These are phyloP conservation scores for Rosa lucieae DNA, from an alignment of 306 rosid species.

Conservation along the genomic window DNA sequence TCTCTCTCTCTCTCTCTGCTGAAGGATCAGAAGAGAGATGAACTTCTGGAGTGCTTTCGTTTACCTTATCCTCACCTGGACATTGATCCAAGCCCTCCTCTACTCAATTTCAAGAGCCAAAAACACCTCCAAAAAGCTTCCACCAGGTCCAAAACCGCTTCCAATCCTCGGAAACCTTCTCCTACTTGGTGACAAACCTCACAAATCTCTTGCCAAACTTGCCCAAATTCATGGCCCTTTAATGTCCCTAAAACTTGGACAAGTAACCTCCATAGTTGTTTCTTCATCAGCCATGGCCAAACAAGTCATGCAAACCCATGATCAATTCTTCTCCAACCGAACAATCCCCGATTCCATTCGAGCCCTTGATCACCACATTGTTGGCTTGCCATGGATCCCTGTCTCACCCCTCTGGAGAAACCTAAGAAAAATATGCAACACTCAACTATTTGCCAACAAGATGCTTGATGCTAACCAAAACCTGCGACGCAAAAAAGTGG, in stretches of 20 bases:
- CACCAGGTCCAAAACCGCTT: slow-evolving; percentile 52
- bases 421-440: slow-evolving; percentile 35
- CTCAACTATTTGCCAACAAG: slow-evolving; percentile 25
- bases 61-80: slow-evolving; percentile 17
- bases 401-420: slow-evolving; percentile 36
- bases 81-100: slow-evolving; percentile 17
- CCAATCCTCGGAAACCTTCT: slow-evolving; percentile 62
- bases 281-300: slow-evolving; percentile 41
- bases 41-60: slow-evolving; percentile 1
- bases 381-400: slow-evolving; percentile 42
- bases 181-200: slow-evolving; percentile 43
- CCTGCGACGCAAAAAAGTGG: slow-evolving; percentile 25
- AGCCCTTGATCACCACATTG: slow-evolving; percentile 23
- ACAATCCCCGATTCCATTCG: slow-evolving; percentile 30
- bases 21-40: not conserved
- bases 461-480: slow-evolving; percentile 35
- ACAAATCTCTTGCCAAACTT: slow-evolving; percentile 34
- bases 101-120: slow-evolving; percentile 1
- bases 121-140: slow-evolving; percentile 39
- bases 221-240: slow-evolving; percentile 43
- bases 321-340: slow-evolving; percentile 31
- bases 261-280: slow-evolving; percentile 29
- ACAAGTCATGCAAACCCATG: slow-evolving; percentile 41
- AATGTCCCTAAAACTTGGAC: slow-evolving; percentile 44
- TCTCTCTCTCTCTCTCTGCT: too few species aligned